phyloP scores from a whole-genome alignment of 768 basidiomycete species.

The Rossbeevera mucosa region DNA sequence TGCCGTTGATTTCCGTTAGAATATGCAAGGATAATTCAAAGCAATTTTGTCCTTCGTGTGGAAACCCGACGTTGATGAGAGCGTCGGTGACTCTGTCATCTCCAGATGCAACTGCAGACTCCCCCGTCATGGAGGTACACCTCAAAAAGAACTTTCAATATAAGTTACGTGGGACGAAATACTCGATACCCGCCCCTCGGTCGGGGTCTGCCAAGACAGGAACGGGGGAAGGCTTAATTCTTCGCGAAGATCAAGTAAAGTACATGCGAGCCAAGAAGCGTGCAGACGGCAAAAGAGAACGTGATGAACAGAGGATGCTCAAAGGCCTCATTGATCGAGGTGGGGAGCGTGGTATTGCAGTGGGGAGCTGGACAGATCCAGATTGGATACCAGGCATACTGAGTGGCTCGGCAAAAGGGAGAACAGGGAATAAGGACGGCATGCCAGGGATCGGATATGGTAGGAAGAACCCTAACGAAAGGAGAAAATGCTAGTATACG shows the following conservation, averaged over 20 bases:
- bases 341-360: conserved; percentile 45
- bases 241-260: conserved; percentile 90
- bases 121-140: conserved; percentile 79
- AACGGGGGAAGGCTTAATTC: conserved; percentile 74
- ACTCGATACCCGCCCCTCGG: conserved; percentile 88
- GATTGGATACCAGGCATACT: conserved; percentile 89
- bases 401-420: conserved; percentile 66
- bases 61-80: conserved; percentile 85
- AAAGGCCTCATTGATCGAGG: conserved; percentile 55
- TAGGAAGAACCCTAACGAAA: conserved; percentile 85
- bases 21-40: conserved; percentile 93
- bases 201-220: conserved; percentile 83
- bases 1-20: conserved; percentile 38
- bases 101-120: conserved; percentile 53
- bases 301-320: conserved; percentile 67
- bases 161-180: conserved; percentile 84
- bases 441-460: conserved; percentile 88
- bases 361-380: conserved; percentile 91
- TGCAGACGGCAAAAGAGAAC: conserved; percentile 65
- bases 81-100: conserved; percentile 84
- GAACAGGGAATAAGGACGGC: conserved; percentile 49
- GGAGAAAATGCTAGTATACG: conserved; percentile 42
- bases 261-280: conserved; percentile 79
- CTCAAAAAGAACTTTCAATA: conserved; percentile 96
- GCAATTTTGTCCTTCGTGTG: conserved; percentile 97